These are phyloP conservation scores for Hibiscus trionum DNA, from an alignment of 345 rosid genomes.

Conservation along the genomic window DNA sequence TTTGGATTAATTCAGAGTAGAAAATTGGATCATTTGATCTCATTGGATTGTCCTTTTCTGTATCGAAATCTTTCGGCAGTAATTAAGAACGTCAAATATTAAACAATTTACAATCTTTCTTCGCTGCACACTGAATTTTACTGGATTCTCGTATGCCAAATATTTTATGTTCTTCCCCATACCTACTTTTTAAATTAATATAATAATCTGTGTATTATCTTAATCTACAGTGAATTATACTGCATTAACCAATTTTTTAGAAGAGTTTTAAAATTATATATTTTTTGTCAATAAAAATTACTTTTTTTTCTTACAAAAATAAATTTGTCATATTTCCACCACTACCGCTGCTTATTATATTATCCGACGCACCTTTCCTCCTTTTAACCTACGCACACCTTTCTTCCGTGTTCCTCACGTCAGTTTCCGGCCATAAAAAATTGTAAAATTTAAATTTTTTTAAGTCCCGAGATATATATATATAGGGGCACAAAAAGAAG, in stretches of 20 bases:
- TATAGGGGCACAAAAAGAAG: too few species aligned
- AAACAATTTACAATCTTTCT: too few species aligned
- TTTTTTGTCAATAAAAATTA: too few species aligned
- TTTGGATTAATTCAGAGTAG: too few species aligned
- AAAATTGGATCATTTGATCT: too few species aligned
- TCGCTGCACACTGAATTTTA: too few species aligned
- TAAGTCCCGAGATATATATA: too few species aligned
- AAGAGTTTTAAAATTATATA: not conserved
- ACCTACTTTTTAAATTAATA: not conserved
- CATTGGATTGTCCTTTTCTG: not conserved
- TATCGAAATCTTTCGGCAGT: too few species aligned
- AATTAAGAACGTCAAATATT: too few species aligned
- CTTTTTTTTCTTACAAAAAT: not conserved
- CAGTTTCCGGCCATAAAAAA: not conserved
- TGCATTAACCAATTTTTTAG: not conserved
- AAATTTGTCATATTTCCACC: not conserved
- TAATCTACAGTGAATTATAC: conserved; percentile 20
- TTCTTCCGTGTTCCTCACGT: not conserved
- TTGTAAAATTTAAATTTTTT: too few species aligned
- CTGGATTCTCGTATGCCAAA: too few species aligned
- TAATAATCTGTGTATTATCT: conserved; percentile 14
- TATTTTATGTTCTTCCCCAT: not conserved
- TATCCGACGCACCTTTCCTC: not conserved
- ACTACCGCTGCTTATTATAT: not conserved
- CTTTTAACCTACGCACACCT: not conserved